A percentile compares a stretch with the other conserved stretches of the same genome.
Conservation (phyloP, 192 early-diverging fungal species). For the Thoreauomyces humboldtii region DNA sequence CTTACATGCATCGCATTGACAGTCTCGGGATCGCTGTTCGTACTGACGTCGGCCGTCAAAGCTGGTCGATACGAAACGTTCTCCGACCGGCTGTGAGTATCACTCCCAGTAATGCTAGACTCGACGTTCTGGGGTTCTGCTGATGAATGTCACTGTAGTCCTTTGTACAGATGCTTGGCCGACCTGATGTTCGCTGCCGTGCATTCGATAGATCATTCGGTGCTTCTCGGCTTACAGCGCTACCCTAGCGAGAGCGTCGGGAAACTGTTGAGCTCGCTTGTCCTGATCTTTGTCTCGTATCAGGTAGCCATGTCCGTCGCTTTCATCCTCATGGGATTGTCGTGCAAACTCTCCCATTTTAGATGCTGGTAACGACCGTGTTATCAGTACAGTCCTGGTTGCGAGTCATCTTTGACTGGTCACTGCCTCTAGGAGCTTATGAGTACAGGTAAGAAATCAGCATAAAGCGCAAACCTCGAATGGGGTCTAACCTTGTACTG, state of each 20-base stretch:
- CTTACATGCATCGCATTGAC: slow-evolving; percentile 7
- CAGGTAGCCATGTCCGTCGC: background rate
- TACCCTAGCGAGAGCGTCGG: slow-evolving; percentile 5
- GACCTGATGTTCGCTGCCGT: slow-evolving; percentile 13
- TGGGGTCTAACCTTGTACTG: too few species aligned
- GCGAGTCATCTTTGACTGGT: background rate
- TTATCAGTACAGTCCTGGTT: background rate
- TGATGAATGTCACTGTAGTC: background rate
- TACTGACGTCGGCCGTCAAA: background rate
- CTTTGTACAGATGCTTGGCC: slow-evolving; percentile 8
- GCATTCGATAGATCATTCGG: slow-evolving; percentile 6
- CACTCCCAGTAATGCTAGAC: too few species aligned
- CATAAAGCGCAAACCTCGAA: too few species aligned
- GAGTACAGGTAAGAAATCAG: too few species aligned
- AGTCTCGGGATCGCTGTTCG: background rate
- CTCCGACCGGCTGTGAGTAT: slow-evolving; percentile 11
- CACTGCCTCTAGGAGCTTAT: background rate
- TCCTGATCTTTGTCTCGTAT: slow-evolving; percentile 4
- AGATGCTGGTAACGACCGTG: slow-evolving; percentile 14
- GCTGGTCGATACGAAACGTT: background rate
- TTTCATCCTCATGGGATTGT: background rate
- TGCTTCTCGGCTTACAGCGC: background rate
- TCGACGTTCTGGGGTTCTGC: background rate
- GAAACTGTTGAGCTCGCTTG: background rate
- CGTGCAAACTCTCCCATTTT: background rate